These are phyloP conservation scores for Globisporangium paddicum DNA, from an alignment of 352 stramenopile species.

Conservation along the genomic window DNA sequence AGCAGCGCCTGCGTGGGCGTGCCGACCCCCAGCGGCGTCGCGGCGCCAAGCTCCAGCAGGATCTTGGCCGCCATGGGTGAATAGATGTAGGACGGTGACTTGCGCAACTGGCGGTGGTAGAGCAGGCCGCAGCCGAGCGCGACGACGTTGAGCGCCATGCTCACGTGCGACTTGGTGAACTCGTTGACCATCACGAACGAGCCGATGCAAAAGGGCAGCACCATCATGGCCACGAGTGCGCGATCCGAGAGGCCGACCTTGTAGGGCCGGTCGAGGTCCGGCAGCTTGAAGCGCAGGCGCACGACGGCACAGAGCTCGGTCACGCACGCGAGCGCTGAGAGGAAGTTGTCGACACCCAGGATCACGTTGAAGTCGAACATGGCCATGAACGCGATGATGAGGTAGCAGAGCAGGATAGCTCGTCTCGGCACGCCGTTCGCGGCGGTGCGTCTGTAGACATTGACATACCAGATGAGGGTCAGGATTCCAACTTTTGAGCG, in stretches of 20 bases:
- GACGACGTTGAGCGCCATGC: constrained; percentile 52
- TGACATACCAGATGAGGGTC: background rate
- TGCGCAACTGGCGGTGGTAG: constrained; percentile 52
- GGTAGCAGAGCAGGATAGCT: constrained; percentile 66
- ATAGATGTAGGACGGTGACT: constrained; percentile 30
- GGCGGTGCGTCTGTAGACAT: constrained; percentile 35
- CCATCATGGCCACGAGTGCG: constrained; percentile 35
- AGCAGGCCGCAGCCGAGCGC: constrained; percentile 45
- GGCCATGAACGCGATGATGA: constrained; percentile 74
- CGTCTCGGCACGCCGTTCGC: constrained; percentile 56
- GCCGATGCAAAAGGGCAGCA: constrained; percentile 54
- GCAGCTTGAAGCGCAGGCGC: constrained; percentile 70
- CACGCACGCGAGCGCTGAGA: constrained; percentile 63
- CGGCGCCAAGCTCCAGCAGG: constrained; percentile 19
- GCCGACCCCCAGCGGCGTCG: constrained; percentile 8
- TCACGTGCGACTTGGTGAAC: constrained; percentile 69
- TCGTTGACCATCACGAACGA: constrained; percentile 79
- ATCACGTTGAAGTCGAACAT: constrained; percentile 82
- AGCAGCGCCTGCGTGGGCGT: constrained; percentile 12
- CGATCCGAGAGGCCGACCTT: constrained; percentile 60
- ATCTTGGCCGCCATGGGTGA: constrained; percentile 17
- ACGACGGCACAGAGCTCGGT: constrained; percentile 75
- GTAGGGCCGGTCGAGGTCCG: constrained; percentile 69
- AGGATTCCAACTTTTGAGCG: no score
- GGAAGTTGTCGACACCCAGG: constrained; percentile 76